Base-by-base conservation (phyloP, 2,329 filamentous ascomycete genomes). In the Aspergillus glaucus region DNA sequence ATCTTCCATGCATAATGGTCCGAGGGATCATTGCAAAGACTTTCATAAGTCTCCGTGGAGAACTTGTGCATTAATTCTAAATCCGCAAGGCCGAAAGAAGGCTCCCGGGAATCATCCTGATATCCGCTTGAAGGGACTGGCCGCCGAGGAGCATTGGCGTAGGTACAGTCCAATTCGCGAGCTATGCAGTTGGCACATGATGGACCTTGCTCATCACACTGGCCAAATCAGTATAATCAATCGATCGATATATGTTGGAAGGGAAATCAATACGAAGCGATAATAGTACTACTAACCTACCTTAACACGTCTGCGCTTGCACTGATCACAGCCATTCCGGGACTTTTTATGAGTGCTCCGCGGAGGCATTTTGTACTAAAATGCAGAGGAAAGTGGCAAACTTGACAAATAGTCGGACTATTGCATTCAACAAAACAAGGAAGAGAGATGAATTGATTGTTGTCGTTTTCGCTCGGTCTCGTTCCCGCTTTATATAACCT, bases 11-110 rank as follows among this genome's bases (percentile, higher is more conserved):
- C 62, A 24, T 66, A 54, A 43, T 66, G 60, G 37, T 65, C 62
- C 1, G 59, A 54, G 2, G 58, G 47, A 12, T 62, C 52, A 12
- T 61, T 65, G 45, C 59, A 66, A 12, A 76, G 65, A 30, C 68
- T 71, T 17, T 65, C 64, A 54, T 70, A 78, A 0, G 75, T 78
- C 15, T 65, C 66, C 0, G 71, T 76, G 1, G 74, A 70, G 67
- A 73, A 79, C 22, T 72, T 72, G 53, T 79, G 75, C 72, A 79
- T 77, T 41, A 79, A 57, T 50, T 78, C 75, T 6, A 79, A 64
- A 49, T 77, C 75, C 4, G 62, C 61, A 10, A 66, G 54, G 12
- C 55, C 53, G 22, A 60, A 58, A 30, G 24, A 24, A 17, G 30
- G n/a, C 36, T 44, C 15, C 44, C 36, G 22, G n/a, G 3, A 3